These are phyloP conservation scores for Eucalyptus viminalis DNA, from an alignment of 345 rosid genomes.

Conservation along the genomic window DNA sequence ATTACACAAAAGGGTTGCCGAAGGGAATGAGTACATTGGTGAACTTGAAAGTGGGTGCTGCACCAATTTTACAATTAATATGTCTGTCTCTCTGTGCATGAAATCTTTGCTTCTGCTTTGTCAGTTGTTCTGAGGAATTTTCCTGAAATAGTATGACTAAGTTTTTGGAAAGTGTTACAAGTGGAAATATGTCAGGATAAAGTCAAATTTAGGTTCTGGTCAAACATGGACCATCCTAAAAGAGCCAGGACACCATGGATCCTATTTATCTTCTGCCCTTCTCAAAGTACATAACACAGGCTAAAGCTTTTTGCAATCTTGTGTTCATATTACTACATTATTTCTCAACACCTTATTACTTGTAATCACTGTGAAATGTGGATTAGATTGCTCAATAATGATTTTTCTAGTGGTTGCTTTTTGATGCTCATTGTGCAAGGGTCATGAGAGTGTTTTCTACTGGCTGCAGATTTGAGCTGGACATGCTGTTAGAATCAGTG, in stretches of 20 bases:
- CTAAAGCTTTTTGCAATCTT: background rate
- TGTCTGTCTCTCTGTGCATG: background rate
- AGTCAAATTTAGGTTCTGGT: background rate
- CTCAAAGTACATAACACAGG: background rate
- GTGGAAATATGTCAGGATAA: background rate
- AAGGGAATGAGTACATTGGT: background rate
- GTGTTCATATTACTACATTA: background rate
- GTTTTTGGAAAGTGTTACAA: background rate
- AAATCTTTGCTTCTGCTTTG: background rate
- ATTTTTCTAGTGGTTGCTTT: background rate
- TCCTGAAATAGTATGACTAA: background rate
- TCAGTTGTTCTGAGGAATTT: background rate
- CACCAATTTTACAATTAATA: background rate
- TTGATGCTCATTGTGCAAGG: background rate
- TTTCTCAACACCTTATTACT: background rate
- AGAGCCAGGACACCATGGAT: background rate
- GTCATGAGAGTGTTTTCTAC: background rate
- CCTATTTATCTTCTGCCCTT: background rate
- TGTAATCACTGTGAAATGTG: background rate
- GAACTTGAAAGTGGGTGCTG: background rate
- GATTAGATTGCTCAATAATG: background rate
- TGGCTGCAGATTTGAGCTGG: conserved; percentile 81
- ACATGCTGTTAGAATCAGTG: conserved; percentile 94
- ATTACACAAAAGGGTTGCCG: background rate
- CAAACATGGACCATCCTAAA: background rate